Evolutionary conservation across 2,329 filamentous ascomycete species (phyloP).

Genomic region (Phaeoacremonium minimum): DNA sequence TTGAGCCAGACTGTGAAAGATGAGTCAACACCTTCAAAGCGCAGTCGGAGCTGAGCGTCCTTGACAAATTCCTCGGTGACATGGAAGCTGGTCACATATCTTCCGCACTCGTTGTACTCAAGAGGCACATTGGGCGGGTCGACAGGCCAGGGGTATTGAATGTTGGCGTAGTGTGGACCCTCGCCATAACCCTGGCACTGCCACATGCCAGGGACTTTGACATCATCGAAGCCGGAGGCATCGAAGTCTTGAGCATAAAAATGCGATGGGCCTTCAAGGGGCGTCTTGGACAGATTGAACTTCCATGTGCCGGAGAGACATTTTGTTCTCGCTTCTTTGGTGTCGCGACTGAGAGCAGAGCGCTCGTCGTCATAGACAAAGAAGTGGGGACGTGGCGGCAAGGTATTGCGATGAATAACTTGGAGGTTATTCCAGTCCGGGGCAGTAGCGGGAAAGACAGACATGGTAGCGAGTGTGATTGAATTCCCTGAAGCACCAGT

Average conservation of each 20-base stretch:
- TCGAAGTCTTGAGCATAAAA: conserved; percentile 22
- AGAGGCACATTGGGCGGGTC: conserved; percentile 61
- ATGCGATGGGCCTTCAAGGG: conserved; percentile 28
- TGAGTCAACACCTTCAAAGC: conserved; percentile 71
- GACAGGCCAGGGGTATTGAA: conserved; percentile 63
- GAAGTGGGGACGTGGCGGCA: conserved; percentile 52
- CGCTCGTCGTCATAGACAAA: conserved; percentile 41
- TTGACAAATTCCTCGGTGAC: conserved; percentile 39
- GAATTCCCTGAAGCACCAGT: too few species aligned
- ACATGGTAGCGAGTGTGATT: too few species aligned
- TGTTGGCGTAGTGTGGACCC: conserved; percentile 66
- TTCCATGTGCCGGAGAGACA: conserved; percentile 44
- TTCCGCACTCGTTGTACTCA: conserved; percentile 60
- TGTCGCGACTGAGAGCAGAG: conserved; percentile 40
- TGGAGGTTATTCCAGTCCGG: conserved; percentile 59
- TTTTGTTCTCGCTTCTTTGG: conserved; percentile 25
- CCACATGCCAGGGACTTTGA: conserved; percentile 66
- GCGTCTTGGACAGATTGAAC: conserved; percentile 35
- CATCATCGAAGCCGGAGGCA: conserved; percentile 38
- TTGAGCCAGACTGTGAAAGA: conserved; percentile 69
- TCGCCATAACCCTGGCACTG: conserved; percentile 63
- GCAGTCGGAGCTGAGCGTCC: conserved; percentile 53
- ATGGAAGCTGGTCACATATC: conserved; percentile 54
- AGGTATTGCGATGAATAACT: conserved; percentile 52
- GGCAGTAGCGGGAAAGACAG: neutral